phyloP scores from a whole-genome alignment of 345 rosid genomes.

The Brassica cretica region DNA sequence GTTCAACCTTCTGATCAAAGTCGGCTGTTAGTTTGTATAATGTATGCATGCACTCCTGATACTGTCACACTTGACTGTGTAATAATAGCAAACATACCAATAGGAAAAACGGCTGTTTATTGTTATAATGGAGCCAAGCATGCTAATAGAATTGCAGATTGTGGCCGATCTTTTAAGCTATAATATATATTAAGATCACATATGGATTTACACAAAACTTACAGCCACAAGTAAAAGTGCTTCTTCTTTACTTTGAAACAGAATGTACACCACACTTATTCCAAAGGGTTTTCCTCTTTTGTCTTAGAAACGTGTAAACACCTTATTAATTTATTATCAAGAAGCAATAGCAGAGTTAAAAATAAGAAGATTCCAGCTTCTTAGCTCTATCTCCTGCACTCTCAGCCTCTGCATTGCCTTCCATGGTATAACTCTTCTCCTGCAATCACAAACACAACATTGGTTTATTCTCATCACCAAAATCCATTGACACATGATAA shows the following conservation, averaged over 20 bases:
- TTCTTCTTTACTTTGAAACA: neutral
- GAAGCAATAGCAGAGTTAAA: slow-evolving; percentile 27
- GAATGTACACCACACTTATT: slow-evolving; percentile 4
- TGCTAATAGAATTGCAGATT: slow-evolving; percentile 84
- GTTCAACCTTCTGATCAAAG: neutral
- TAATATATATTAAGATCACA: slow-evolving; percentile 15
- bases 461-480: neutral
- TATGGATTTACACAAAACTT: neutral
- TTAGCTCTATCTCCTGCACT: slow-evolving; percentile 54
- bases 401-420: slow-evolving; percentile 50
- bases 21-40: slow-evolving; percentile 8
- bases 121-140: slow-evolving; percentile 52
- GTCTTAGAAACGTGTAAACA: neutral
- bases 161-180: slow-evolving; percentile 69
- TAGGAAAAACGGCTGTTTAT: slow-evolving; percentile 75
- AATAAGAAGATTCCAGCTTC: slow-evolving; percentile 61
- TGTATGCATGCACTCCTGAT: neutral
- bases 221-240: neutral
- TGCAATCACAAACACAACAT: slow-evolving; percentile 30
- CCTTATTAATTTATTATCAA: neutral
- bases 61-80: slow-evolving; percentile 16
- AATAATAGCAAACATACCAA: slow-evolving; percentile 50
- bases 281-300: neutral
- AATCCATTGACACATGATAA: neutral
- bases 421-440: slow-evolving; percentile 65